phyloP scores from a whole-genome alignment of 345 rosid genomes.

The Anastatica hierochuntica region DNA sequence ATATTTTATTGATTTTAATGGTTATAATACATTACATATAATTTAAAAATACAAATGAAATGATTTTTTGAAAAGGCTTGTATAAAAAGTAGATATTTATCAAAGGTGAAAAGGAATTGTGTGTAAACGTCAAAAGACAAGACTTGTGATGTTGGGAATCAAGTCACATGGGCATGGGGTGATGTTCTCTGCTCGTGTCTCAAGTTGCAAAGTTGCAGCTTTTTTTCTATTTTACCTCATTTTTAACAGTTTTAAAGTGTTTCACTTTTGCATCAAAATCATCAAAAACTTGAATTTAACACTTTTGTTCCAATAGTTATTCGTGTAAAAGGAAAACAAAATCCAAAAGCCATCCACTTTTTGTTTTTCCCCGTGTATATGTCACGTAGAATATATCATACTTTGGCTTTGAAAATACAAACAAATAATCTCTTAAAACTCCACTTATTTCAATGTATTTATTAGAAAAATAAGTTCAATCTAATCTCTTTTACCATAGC shows the following conservation, averaged over 20 bases:
- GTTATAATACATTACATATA: no score
- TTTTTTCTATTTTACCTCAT: constrained; percentile 6
- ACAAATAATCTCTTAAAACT: neutral
- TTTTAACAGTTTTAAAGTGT: constrained; percentile 1
- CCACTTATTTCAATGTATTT: neutral
- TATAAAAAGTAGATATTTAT: neutral
- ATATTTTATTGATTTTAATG: neutral
- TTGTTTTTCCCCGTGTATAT: neutral
- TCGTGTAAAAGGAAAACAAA: neutral
- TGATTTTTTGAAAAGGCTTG: neutral
- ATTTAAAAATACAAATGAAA: neutral
- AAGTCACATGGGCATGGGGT: constrained; percentile 32
- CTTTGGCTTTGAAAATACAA: neutral
- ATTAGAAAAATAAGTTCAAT: neutral
- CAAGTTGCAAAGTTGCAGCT: constrained; percentile 23
- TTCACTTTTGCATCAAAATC: constrained; percentile 24
- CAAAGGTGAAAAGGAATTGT: constrained; percentile 2
- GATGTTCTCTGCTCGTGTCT: constrained; percentile 21
- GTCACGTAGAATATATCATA: no score
- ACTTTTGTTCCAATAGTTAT: neutral
- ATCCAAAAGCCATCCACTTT: neutral
- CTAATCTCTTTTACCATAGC: no score
- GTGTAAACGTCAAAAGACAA: constrained; percentile 17
- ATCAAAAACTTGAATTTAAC: constrained; percentile 16
- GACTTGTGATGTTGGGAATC: constrained; percentile 26